Base-by-base conservation (phyloP, 148 eudicot species). In the Rhododendron kiyosumense region DNA sequence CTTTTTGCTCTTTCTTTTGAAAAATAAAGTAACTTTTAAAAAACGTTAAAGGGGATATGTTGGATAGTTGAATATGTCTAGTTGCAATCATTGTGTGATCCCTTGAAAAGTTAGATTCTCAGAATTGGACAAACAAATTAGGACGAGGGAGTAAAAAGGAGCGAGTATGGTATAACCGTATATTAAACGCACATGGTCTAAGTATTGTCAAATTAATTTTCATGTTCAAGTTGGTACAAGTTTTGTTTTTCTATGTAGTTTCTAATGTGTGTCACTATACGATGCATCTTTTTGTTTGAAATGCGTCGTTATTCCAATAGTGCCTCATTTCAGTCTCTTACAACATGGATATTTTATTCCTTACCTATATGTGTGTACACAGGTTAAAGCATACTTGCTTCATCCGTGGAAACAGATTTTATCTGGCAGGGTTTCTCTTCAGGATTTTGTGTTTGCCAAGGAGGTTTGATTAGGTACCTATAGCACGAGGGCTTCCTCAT, bases 381-480 rank as follows among this genome's bases (percentile, higher is more conserved):
- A 95, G 99, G 92, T 96, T 46, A 94, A 89, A 90, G 86, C 83
- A 36, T 95, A 94, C 86, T 78, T 95, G 88, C 88, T 87, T 69
- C 99, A 98, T 85, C 99, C 95, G 83, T 97, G 99, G 99, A 90
- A 88, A 36, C 89, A 94, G 81, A 95, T 97, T 83, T 88, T 97
- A 78, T 94, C 99, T 12, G 98, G 98, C 43, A 89, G 98, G 81
- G 51, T 95, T 80, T 92, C 98, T 57, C 88, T 95, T 88, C 94
- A 93, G 88, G 99, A 97, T 92, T 97, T 97, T 87, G 88, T 97
- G 86, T 97, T 95, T 85, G 99, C 99, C 20, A 97, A 97, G 92
- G 99, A 97, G 91, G 98, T 97, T 54, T 93, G 98, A 12, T 89
- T 97, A 85, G 98, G 99, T 38, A 93, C 98, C 46, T 97, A 97